Base-by-base conservation (phyloP, 352 stramenopile genomes). In the Pythium volutum region DNA sequence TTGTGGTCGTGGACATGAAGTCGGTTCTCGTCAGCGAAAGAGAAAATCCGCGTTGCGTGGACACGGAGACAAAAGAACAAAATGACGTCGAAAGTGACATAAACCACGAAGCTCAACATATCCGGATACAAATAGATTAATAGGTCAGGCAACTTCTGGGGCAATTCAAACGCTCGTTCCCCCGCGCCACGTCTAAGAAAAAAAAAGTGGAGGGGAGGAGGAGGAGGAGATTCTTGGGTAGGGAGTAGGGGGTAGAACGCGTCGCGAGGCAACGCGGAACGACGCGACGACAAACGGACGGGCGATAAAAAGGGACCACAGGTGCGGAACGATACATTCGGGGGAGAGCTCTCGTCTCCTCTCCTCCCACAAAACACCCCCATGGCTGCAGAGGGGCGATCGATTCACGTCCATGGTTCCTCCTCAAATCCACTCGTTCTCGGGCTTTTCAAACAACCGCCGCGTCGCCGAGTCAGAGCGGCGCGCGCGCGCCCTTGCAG, bases 391-490 rank as follows among this genome's bases (percentile, higher is more conserved):
- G 31, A 11, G 31, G 29, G 31, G 31, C 10, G 31, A 36, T 36
- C 10, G 3, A 36, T 36, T n/a, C 31, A 15, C 31, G 8, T 36
- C 31, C 31, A 36, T 36, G 16, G n/a, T 18, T 3, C 4, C 10
- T 36, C 6, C 20, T 58, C 55, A 69, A 34, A 69, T 69, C 62
- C 62, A 69, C 62, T 69, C 62, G 51, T 55, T 69, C 45, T 69
- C 62, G 42, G 62, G 55, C 16, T 49, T 54, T 0, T 59, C 62
- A 36, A 69, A 69, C 11, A 69, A 31, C 27, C 49, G 48, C 29
- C 59, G 55, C 4, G 55, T 38, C 18, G 62, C 51, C 55, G 62
- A 69, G 36, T 60, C 55, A 8, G 55, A 59, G 14, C 62, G 62
- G 27, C 48, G 43, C 50, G 36, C 16, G 16, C 56, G 55, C 6